These are phyloP conservation scores for Rosa chinensis DNA, from an alignment of 306 rosid species.

Conservation along the genomic window DNA sequence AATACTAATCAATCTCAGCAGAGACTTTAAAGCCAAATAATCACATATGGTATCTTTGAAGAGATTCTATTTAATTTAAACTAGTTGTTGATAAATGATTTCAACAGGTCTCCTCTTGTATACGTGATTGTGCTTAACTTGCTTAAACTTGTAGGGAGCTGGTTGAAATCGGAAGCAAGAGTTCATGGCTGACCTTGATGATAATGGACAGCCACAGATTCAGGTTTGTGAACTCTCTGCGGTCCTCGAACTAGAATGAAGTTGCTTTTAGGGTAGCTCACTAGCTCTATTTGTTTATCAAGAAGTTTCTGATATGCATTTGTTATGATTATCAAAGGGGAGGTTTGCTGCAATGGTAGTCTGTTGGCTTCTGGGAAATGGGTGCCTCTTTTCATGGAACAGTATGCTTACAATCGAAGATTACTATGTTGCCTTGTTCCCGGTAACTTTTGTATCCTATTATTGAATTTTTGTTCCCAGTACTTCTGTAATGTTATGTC, in stretches of 20 bases:
- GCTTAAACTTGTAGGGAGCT: conserved; percentile 14
- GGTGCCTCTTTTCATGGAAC: conserved; percentile 86
- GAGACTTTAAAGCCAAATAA: not conserved
- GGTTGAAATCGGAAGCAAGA: conserved; percentile 26
- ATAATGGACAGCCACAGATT: conserved; percentile 38
- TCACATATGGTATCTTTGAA: not conserved
- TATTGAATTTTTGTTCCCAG: not conserved
- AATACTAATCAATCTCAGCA: not conserved
- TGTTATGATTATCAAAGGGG: conserved; percentile 45
- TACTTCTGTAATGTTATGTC: not conserved
- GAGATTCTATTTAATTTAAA: not conserved
- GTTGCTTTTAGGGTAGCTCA: not conserved
- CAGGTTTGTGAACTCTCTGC: conserved; percentile 44
- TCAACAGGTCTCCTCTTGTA: not conserved
- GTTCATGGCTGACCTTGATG: conserved; percentile 33
- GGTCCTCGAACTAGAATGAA: not conserved
- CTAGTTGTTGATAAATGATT: not conserved
- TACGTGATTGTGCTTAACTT: not conserved
- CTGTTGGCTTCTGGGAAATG: conserved; percentile 93
- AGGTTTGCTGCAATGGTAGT: conserved; percentile 51
- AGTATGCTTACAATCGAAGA: conserved; percentile 90
- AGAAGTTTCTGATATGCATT: conserved; percentile 14
- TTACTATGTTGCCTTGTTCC: conserved; percentile 72
- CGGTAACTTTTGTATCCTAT: conserved; percentile 43
- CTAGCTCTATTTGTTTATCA: not conserved